Base-by-base conservation (phyloP, 208 protist species). In the Crithidia expoeki region DNA sequence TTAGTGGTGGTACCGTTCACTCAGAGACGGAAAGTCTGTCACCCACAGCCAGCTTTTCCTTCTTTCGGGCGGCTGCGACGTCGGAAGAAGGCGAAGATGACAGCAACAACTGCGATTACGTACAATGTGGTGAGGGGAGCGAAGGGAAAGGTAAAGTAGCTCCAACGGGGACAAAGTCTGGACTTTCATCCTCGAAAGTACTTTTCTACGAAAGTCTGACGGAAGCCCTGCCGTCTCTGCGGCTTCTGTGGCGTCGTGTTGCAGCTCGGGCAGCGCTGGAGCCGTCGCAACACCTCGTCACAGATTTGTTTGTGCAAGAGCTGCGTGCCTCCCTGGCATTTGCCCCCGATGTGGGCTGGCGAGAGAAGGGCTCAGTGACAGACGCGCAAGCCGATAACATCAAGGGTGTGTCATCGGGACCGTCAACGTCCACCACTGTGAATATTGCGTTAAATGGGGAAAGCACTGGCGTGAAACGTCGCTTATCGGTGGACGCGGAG, bases 171-270 rank as follows among this genome's bases (percentile, higher is more conserved):
- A 44, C 14, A 21, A 4, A 6, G 9, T 6, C 44, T 4, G 19
- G 44, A 44, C 53, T 7, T n/a, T 28, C 27, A 33, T n/a, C n/a
- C n/a, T n/a, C n/a, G n/a, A n/a, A n/a, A n/a, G 19, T 25, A 36
- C 17, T 4, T 1, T 36, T 34, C 27, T 72, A 70, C 52, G 64
- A 76, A 34, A 25, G 28, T 34, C 19, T 72, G 53, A 65, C 79
- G 71, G 68, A 64, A 14, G 46, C 42, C 2, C 51, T 81, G 59
- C 77, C 81, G 0, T 82, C 88, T n/a, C 80, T 93, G 33, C 84
- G 82, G 12, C 30, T 67, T 9, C 68, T 79, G 50, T 93, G 83
- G 82, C 84, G 88, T 1, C 84, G 85, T 27, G 83, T 85, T 6
- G 75, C 76, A 34, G 83, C 81, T 6, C 62, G 75, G 3, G 88